These are phyloP conservation scores for Lecanicillium sp. DNA, from an alignment of 2,329 filamentous ascomycete genomes.

Conservation along the genomic window DNA sequence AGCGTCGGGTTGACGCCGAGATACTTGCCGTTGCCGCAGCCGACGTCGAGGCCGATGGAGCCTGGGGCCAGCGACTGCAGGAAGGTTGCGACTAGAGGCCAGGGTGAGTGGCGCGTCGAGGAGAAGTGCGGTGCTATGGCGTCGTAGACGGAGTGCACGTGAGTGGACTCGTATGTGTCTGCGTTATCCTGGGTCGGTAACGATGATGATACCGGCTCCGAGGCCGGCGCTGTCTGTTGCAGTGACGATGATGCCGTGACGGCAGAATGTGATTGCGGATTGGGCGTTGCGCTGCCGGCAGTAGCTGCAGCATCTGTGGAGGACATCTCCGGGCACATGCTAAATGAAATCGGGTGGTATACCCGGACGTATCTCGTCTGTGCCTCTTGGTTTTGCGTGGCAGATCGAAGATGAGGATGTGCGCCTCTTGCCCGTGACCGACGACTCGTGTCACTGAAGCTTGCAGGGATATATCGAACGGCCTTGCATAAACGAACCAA, in stretches of 20 bases:
- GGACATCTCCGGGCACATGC: too few relatives aligned
- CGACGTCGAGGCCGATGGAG: constrained; percentile 79
- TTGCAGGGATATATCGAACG: too few relatives aligned
- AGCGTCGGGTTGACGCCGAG: constrained; percentile 68
- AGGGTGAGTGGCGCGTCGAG: constrained; percentile 72
- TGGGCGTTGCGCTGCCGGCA: too few relatives aligned
- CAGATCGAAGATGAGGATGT: too few relatives aligned
- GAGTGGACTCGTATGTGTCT: constrained; percentile 67
- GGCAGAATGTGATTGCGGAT: too few relatives aligned
- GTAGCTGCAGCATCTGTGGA: too few relatives aligned
- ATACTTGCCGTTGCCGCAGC: constrained; percentile 97
- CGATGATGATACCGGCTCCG: constrained; percentile 9
- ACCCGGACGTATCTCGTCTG: too few relatives aligned
- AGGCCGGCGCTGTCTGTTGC: constrained; percentile 12
- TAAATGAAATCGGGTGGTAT: too few relatives aligned
- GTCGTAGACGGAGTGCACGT: constrained; percentile 91
- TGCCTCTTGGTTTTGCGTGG: too few relatives aligned
- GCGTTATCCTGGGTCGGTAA: constrained; percentile 21
- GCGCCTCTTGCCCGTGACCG: too few relatives aligned
- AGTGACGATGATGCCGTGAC: background rate
- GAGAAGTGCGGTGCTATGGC: constrained; percentile 80
- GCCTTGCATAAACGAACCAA: too few relatives aligned
- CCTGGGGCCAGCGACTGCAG: constrained; percentile 58
- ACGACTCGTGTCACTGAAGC: too few relatives aligned
- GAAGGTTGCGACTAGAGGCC: constrained; percentile 84